These are phyloP conservation scores for Tausonia pullulans DNA, from an alignment of 1,284 basidiomycete species.

Conservation along the genomic window DNA sequence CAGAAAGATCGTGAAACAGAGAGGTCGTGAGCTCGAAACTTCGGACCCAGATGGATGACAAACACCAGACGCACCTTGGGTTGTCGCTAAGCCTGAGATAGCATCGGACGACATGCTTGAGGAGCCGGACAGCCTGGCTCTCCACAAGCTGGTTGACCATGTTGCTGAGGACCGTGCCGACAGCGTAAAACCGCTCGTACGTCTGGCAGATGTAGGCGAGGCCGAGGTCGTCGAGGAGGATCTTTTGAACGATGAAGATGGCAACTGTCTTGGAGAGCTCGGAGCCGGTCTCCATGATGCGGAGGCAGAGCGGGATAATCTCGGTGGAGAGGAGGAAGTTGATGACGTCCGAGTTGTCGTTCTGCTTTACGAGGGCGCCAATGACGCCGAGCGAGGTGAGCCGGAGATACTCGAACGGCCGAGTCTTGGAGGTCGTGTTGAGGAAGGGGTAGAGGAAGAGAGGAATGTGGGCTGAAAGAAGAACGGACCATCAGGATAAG, in stretches of 20 bases:
- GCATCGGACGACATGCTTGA: constrained; percentile 98
- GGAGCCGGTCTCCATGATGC: constrained; percentile 99
- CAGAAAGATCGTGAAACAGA: neutral
- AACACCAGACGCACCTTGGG: constrained; percentile 52
- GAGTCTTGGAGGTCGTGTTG: constrained; percentile 97
- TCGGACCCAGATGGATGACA: neutral
- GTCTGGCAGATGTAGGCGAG: constrained; percentile 99
- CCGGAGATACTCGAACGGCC: constrained; percentile 96
- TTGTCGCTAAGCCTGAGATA: constrained; percentile 96
- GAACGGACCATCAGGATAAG: neutral
- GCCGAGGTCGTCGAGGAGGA: constrained; percentile 93
- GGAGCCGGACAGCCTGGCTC: constrained; percentile 86
- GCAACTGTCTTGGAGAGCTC: constrained; percentile 99
- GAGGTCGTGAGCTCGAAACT: neutral
- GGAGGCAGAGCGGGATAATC: constrained; percentile 96
- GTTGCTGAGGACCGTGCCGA: constrained; percentile 94
- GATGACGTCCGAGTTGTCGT: constrained; percentile 97
- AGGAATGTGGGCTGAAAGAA: constrained; percentile 75
- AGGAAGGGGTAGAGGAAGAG: constrained; percentile 98
- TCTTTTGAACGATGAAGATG: constrained; percentile 99
- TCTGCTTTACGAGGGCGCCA: constrained; percentile 98
- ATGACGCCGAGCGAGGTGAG: constrained; percentile 97
- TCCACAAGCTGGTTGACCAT: constrained; percentile 97
- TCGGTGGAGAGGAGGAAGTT: constrained; percentile 98
- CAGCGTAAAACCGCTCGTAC: constrained; percentile 98